Percentiles rank a stretch among this genome's conserved stretches.
These are phyloP conservation scores for Discostella pseudostelligera DNA, from an alignment of 108 stramenopile genomes.

Conservation along the genomic window DNA sequence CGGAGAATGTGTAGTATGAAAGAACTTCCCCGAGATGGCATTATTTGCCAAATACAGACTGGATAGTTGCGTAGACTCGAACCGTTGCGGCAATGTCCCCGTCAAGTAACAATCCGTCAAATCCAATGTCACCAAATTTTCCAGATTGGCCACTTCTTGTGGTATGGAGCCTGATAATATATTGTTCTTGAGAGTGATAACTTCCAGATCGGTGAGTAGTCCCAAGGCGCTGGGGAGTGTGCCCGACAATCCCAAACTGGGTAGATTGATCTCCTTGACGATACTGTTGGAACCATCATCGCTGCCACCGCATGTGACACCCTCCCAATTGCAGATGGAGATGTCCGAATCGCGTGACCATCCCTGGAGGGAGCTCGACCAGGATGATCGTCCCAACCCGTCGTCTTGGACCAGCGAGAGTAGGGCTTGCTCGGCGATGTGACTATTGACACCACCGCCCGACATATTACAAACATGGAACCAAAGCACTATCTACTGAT, in stretches of 20 bases:
- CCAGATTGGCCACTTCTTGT: conserved; percentile 23
- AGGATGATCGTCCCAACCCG: conserved; percentile 5
- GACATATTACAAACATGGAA: too few relatives aligned
- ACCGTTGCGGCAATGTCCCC: conserved; percentile 33
- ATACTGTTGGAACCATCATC: background rate
- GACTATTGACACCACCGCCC: too few relatives aligned
- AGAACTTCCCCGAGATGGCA: conserved; percentile 30
- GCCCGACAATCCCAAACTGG: conserved; percentile 38
- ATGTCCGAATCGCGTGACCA: conserved; percentile 6
- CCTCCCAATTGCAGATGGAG: conserved; percentile 51
- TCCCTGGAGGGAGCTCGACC: conserved; percentile 18
- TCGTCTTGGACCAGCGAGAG: conserved; percentile 31
- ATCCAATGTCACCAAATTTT: conserved; percentile 14
- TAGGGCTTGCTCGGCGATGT: conserved; percentile 19
- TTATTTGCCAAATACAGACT: conserved; percentile 31
- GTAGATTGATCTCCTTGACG: conserved; percentile 27
- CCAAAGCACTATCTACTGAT: too few relatives aligned
- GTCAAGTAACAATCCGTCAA: conserved; percentile 28
- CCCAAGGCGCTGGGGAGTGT: conserved; percentile 46
- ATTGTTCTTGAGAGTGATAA: conserved; percentile 37
- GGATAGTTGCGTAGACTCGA: conserved; percentile 29
- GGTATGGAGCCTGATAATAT: conserved; percentile 45
- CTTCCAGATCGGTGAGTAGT: conserved; percentile 20
- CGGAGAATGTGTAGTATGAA: conserved; percentile 18
- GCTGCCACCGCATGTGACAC: conserved; percentile 34